phyloP scores from a whole-genome alignment of 768 basidiomycete genomes.

The Termitomyces sp. region DNA sequence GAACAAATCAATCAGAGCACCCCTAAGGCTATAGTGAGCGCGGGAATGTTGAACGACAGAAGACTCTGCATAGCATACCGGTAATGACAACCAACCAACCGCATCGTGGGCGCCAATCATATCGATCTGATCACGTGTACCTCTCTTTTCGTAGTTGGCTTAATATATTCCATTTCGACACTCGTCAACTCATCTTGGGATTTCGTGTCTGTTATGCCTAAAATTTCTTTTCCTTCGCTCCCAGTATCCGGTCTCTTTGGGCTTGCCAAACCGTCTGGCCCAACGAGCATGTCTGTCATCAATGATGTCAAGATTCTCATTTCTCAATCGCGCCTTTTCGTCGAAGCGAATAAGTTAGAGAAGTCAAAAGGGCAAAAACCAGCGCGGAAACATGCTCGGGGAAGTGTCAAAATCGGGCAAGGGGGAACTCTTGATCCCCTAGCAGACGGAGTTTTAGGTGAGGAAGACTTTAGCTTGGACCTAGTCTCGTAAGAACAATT shows the following conservation, averaged over 20 bases:
- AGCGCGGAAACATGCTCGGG: constrained; percentile 42
- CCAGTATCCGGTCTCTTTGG: constrained; percentile 86
- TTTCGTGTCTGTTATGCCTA: constrained; percentile 78
- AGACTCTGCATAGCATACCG: too few species aligned
- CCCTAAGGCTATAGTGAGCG: too few species aligned
- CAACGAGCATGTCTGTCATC: constrained; percentile 88
- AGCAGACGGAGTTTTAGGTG: constrained; percentile 94
- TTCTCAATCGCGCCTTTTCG: constrained; percentile 75
- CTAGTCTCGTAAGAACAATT: constrained; percentile 5
- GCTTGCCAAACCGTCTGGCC: constrained; percentile 88
- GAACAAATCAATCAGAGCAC: too few species aligned
- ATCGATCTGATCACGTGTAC: too few species aligned
- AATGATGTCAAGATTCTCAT: constrained; percentile 84
- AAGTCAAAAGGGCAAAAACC: constrained; percentile 48
- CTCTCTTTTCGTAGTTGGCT: too few species aligned
- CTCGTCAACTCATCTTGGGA: neutral
- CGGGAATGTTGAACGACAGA: too few species aligned
- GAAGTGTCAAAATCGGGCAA: constrained; percentile 80
- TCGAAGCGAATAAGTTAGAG: constrained; percentile 55
- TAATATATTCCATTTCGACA: too few species aligned
- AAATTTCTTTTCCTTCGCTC: constrained; percentile 46
- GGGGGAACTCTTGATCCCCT: constrained; percentile 96
- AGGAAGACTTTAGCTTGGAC: neutral
- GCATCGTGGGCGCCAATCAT: too few species aligned
- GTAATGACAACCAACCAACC: too few species aligned